Base-by-base conservation (phyloP, 2,329 filamentous ascomycete species). In the Kalaharituber pfeilii region DNA sequence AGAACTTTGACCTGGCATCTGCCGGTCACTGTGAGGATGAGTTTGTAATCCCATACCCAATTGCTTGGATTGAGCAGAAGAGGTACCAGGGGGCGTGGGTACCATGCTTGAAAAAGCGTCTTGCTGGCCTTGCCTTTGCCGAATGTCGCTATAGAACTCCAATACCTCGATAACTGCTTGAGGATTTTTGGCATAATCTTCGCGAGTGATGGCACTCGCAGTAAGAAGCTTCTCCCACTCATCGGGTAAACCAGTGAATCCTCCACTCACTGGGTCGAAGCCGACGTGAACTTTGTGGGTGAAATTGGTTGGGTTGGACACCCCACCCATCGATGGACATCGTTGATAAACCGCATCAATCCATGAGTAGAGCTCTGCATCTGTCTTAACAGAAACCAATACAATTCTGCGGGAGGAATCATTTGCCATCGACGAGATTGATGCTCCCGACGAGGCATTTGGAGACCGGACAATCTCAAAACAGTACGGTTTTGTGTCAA, bases 261-360 rank as follows among this genome's bases (percentile, higher is more conserved):
- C 87, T 60, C 91, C 91, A 2, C 86, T 94, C 64, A 87, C 82
- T 25, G 89, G 87, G 67, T 98, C 91, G 66, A 96, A 98, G 57
- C 91, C 91, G 61, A 98, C 91, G 67, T 98, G 91, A 24, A 98
- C 88, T 49, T 88, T 84, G 67, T 98, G 91, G 24, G 84, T 87
- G 72, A 98, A 98, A 72, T 96, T 95, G 61, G 91, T 96, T 5
- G 91, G 91, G 69, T 96, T 95, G 71, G 89, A 95, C 54, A 98
- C 91, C 63, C 91, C 91, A 58, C 91, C 88, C 86, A 96, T 94
- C 59, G 86, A 89, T 18, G 91, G 91, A 68, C 89, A 96, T 60
- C 89, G 83, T 63, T 89, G 87, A 67, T 96, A 96, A 62, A 98
- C 93, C 67, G 88, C 86, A 69, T 98, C 91, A 65, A 96, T 94